Evolutionary conservation across 805 yeast species (phyloP), one percentile per base, ranked within the genome.

Genomic region (Allodekkera sacchari): DNA sequence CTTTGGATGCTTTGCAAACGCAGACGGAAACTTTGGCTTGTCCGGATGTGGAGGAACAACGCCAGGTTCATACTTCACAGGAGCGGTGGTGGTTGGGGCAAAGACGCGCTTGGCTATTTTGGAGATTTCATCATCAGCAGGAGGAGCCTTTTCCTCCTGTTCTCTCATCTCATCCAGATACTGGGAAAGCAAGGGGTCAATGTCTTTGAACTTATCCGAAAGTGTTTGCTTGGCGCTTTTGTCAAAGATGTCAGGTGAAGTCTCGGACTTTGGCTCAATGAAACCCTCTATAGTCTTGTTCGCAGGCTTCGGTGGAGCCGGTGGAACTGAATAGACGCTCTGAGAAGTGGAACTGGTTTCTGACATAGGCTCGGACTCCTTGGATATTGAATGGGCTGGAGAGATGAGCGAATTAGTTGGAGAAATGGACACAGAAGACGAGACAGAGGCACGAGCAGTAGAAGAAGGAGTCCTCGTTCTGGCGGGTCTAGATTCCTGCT

Each of bases 41-140:
- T 47, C 48, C 2, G 77, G 77, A 44, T 71, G 77, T 4, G 69
- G 52, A 3, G 78, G 80, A 7, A 73, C 62, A 1, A 68, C 69
- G 21, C 54, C 55, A 1, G 45, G 53, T 35, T 64, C 70, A 20
- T 57, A 49, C 26, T 47, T 52, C 45, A 57, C 32, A 5, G 43
- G 38, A 3, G 51, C 42, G 7, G 32, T 37, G 11, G 47, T 41
- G 3, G 47, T 26, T 1, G 55, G 52, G 3, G 52, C 44, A 32
- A 46, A 53, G 6, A 43, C 34, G 19, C 22, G 30, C 18, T 18
- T 16, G 10, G 44, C 27, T 15, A 33, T 22, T 7, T 33, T 44
- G 18, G 45, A 39, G 5, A 32, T 25, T n/a, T 31, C 31, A n/a
- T n/a, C n/a, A n/a, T n/a, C n/a, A 2, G 35, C 25, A 6, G 22